Evolutionary conservation across 768 basidiomycete species (phyloP).

Genomic region (Boletellus sp.): DNA sequence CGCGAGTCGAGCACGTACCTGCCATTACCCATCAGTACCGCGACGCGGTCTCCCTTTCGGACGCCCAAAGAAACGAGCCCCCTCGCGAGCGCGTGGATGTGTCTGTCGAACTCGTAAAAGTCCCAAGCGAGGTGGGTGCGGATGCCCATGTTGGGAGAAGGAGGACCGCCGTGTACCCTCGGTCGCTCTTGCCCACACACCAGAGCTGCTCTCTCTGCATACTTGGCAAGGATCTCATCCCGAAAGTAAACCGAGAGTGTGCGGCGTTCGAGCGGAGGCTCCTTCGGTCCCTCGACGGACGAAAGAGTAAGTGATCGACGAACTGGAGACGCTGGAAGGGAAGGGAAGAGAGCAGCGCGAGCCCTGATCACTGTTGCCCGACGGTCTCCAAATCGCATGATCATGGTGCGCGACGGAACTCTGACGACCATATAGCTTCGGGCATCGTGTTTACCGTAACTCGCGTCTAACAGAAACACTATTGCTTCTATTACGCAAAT

Average conservation of each 20-base stretch:
- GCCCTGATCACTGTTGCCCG: not conserved
- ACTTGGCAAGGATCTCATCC: conserved; percentile 48
- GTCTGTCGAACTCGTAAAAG: conserved; percentile 63
- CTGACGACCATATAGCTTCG: too few relatives aligned
- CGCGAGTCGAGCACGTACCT: conserved; percentile 44
- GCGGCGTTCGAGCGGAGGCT: conserved; percentile 51
- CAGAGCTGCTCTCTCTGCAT: conserved; percentile 55
- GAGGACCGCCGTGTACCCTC: conserved; percentile 58
- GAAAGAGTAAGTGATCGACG: conserved; percentile 42
- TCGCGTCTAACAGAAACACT: not conserved
- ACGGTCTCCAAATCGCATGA: not conserved
- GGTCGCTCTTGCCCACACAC: conserved; percentile 60
- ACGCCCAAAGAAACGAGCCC: conserved; percentile 71
- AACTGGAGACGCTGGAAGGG: conserved; percentile 3
- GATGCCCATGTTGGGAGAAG: conserved; percentile 46
- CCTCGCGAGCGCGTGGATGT: conserved; percentile 64
- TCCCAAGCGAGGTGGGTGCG: conserved; percentile 64
- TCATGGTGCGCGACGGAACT: not conserved
- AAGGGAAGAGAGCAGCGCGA: conserved; percentile 1
- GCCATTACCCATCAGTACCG: conserved; percentile 80
- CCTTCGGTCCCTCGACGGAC: conserved; percentile 51
- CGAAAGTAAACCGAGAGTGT: conserved; percentile 64
- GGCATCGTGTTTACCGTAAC: too few relatives aligned
- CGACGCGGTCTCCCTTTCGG: conserved; percentile 71
- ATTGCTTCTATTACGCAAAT: not conserved